Percentiles rank a stretch among this genome's conserved stretches.
Conservation (phyloP, 345 rosid species). For the Lumnitzera racemosa region DNA sequence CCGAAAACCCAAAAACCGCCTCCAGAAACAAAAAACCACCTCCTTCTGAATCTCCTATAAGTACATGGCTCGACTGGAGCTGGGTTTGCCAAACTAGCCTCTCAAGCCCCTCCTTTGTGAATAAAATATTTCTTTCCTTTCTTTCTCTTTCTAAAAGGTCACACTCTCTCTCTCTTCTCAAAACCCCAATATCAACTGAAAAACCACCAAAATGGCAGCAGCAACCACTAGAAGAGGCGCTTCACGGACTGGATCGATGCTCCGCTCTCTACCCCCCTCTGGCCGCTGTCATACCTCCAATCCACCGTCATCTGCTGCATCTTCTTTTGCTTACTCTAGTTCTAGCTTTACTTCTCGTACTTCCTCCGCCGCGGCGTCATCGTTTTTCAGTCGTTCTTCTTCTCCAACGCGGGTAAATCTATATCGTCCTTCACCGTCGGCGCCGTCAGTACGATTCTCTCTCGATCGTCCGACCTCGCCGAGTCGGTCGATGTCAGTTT, state of each 20-base stretch:
- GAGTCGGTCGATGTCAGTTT: constrained; percentile 33
- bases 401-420: constrained; percentile 45
- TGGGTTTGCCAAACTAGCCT: constrained; percentile 44
- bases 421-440: constrained; percentile 13
- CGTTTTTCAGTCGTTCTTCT: constrained; percentile 36
- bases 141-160: background rate
- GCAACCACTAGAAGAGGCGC: constrained; percentile 26
- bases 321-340: constrained; percentile 43
- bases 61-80: constrained; percentile 30
- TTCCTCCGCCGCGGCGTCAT: constrained; percentile 11
- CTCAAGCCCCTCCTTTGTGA: constrained; percentile 16
- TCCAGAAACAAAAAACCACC: background rate
- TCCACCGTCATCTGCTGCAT: constrained; percentile 21
- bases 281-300: constrained; percentile 28
- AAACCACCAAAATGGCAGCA: constrained; percentile 36
- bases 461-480: constrained; percentile 43
- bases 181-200: background rate
- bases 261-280: constrained; percentile 37
- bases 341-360: constrained; percentile 43
- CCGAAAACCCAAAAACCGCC: constrained; percentile 1
- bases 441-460: constrained; percentile 29
- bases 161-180: constrained; percentile 10
- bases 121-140: background rate
- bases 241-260: constrained; percentile 22
- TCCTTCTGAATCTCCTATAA: constrained; percentile 23